phyloP scores from a whole-genome alignment of 352 stramenopile species.

The Globisporangium takayamanum region DNA sequence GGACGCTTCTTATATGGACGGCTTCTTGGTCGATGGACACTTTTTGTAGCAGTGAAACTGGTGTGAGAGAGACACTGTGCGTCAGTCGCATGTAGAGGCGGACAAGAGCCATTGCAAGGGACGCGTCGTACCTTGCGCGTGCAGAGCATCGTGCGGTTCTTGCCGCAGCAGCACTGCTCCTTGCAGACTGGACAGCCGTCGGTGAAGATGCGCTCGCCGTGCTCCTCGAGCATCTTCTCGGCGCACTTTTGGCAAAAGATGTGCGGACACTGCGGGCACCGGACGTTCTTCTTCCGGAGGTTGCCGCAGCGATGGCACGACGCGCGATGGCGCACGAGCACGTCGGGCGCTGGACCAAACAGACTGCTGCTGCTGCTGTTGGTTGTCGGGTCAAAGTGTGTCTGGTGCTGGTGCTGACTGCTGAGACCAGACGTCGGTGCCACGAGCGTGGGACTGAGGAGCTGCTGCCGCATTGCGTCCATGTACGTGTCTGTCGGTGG shows the following conservation, averaged over 20 bases:
- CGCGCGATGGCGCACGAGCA: conserved; percentile 62
- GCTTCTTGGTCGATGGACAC: conserved; percentile 74
- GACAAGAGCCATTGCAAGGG: not conserved
- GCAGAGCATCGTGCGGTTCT: conserved; percentile 70
- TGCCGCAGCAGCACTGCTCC: conserved; percentile 83
- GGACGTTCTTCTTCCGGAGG: conserved; percentile 84
- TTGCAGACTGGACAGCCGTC: conserved; percentile 85
- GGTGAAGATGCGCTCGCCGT: conserved; percentile 66
- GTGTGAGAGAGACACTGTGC: conserved; percentile 1
- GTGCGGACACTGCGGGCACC: conserved; percentile 76
- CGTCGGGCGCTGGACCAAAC: conserved; percentile 14
- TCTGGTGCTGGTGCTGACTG: not conserved
- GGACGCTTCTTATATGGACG: conserved; percentile 12
- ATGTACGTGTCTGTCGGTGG: conserved; percentile 12
- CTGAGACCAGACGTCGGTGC: not conserved
- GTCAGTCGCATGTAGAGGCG: not conserved
- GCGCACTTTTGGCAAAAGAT: conserved; percentile 87
- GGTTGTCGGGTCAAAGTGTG: not conserved
- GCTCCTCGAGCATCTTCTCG: conserved; percentile 87
- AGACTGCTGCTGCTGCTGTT: conserved; percentile 2
- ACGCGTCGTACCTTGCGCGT: conserved; percentile 43
- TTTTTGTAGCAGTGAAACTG: conserved; percentile 91
- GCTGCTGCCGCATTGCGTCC: conserved; percentile 15
- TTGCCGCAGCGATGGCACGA: conserved; percentile 87
- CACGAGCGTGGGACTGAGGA: conserved; percentile 8